Evolutionary conservation across 164 flowering plant genomes (phyloP), one percentile per base, ranked within the genome.

Genomic region (Nymphaea colorata): DNA sequence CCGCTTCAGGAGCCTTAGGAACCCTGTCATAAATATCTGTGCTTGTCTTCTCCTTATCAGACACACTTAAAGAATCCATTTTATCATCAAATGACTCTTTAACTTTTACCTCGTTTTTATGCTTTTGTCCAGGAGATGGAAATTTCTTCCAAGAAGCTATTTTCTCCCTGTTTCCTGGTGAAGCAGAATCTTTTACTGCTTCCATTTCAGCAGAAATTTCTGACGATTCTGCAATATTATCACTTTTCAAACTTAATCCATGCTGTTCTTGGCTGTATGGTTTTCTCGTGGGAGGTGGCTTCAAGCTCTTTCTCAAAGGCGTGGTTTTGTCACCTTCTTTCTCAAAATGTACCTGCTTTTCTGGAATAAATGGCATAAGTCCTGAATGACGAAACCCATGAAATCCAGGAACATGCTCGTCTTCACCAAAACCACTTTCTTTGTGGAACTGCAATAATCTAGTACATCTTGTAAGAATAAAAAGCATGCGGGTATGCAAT

Each of bases 401-500:
- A 17, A 81, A 17, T 68, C 85, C 80, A 47, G 95, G 85, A 65
- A 87, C 85, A 61, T 91, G 93, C 59, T 82, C 97, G 79, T 92
- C 97, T 76, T 87, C 98, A 57, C 89, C 90, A 66, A 91, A 79
- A 55, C 91, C 82, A 74, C 91, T 92, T 87, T 95, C 99, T 74
- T 95, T 95, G 81, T 95, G 99, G 70, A 90, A 95, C 79, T 95
- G 99, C 79, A 95, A 71, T 81, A 95, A 82, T 44, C 99, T 82
- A 6, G 99, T 95, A 73, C 99, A 95, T 73, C 99, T 80, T 6
- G 99, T 95, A 18, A 95, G 91, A 66, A 95, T 95, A 83, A 95
- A 95, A 78, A 95, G 98, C 95, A 95, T 95, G 43, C 93, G 87
- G 15, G 99, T 95, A 72, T 95, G 93, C 67, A 95, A 96, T 83